phyloP scores from a whole-genome alignment of 495 filamentous ascomycete species.

The Chlorociboria aeruginascens region DNA sequence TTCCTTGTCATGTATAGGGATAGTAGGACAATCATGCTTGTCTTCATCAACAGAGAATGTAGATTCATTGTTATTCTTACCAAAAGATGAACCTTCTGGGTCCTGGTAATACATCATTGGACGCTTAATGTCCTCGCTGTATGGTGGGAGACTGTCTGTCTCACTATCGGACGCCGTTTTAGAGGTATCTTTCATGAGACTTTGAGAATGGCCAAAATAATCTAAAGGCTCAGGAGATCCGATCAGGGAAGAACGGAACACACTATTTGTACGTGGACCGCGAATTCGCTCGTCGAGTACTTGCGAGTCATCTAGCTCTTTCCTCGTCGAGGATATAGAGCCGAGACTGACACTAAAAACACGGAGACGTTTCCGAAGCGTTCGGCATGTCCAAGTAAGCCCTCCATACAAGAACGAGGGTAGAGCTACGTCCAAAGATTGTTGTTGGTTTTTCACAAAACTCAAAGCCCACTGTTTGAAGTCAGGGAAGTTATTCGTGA shows the following conservation, averaged over 20 bases:
- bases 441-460: conserved; percentile 29
- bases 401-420: conserved; percentile 42
- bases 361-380: conserved; percentile 47
- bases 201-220: conserved; percentile 30
- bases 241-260: conserved; percentile 2
- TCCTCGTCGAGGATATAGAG: conserved; percentile 20
- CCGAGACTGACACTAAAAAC: conserved; percentile 39
- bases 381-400: conserved; percentile 50
- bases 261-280: background rate
- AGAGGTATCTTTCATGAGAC: no score
- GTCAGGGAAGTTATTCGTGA: conserved; percentile 30
- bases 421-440: conserved; percentile 31
- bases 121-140: background rate
- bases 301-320: conserved; percentile 3
- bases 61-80: no score
- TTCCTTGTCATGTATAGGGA: no score
- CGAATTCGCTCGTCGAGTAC: conserved; percentile 4
- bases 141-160: background rate
- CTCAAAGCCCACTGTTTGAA: conserved; percentile 55
- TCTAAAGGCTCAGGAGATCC: conserved; percentile 26
- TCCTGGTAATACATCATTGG: conserved; percentile 5
- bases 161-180: no score
- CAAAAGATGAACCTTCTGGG: conserved; percentile 29
- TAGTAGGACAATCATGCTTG: no score
- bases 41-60: no score